Conservation (phyloP, 1,284 basidiomycete genomes). For the Moniliophthora roreri region DNA sequence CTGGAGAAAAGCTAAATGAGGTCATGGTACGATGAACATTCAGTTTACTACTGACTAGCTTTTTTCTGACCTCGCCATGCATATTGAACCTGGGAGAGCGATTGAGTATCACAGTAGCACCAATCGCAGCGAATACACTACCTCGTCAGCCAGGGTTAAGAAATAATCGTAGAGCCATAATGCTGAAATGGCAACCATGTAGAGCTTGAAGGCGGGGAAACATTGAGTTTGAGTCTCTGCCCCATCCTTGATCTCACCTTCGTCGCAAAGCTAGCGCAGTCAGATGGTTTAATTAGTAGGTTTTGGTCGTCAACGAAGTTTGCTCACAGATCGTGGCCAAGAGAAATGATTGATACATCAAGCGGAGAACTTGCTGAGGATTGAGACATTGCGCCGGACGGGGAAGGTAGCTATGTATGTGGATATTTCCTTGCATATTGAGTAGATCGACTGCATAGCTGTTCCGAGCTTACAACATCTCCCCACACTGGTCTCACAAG, state of each 20-base stretch:
- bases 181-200: slow-evolving; percentile 13
- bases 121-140: not conserved
- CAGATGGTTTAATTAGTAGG: too few relatives aligned
- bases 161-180: slow-evolving; percentile 16
- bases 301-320: too few relatives aligned
- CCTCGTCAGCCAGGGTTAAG: slow-evolving; percentile 12
- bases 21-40: not conserved
- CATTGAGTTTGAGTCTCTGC: too few relatives aligned
- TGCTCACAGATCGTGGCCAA: too few relatives aligned
- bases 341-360: too few relatives aligned
- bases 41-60: not conserved
- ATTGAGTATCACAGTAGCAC: not conserved
- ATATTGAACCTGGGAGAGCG: slow-evolving; percentile 1
- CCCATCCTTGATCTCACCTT: not conserved
- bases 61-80: slow-evolving; percentile 12
- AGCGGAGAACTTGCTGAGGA: too few relatives aligned
- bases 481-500: too few relatives aligned
- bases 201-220: slow-evolving; percentile 4
- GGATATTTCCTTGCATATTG: too few relatives aligned
- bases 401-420: too few relatives aligned
- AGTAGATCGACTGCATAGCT: too few relatives aligned
- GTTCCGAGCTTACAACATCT: too few relatives aligned
- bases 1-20: not conserved
- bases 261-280: not conserved
- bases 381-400: too few relatives aligned